Conservation (phyloP, 2,329 filamentous ascomycete genomes). For the Diaporthe citrichinensis region DNA sequence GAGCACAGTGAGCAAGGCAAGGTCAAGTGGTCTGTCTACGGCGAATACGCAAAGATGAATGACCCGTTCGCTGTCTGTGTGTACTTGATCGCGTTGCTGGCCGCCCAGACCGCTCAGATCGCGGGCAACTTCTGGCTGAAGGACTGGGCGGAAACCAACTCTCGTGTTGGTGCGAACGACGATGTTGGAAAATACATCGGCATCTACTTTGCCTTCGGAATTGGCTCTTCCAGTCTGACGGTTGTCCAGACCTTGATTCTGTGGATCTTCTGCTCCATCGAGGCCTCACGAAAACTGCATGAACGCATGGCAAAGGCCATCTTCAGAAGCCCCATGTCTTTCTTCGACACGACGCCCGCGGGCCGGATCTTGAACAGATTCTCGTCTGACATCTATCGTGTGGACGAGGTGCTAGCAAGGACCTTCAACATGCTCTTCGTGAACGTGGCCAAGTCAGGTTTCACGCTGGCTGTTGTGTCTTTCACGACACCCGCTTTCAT, state of each 20-base stretch:
- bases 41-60: conserved; percentile 94
- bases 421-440: conserved; percentile 98
- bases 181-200: conserved; percentile 91
- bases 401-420: conserved; percentile 94
- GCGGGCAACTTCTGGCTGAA: conserved; percentile 94
- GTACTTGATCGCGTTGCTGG: conserved; percentile 83
- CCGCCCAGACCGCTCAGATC: conserved; percentile 86
- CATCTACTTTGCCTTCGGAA: conserved; percentile 94
- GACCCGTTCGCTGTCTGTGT: conserved; percentile 87
- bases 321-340: conserved; percentile 97
- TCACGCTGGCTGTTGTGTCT: conserved; percentile 90
- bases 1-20: conserved; percentile 95
- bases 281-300: conserved; percentile 96
- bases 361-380: conserved; percentile 98
- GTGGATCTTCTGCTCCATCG: conserved; percentile 99
- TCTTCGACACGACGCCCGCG: conserved; percentile 97
- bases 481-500: conserved; percentile 85
- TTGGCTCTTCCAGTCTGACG: conserved; percentile 87
- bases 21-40: conserved; percentile 95
- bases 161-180: conserved; percentile 75
- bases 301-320: conserved; percentile 98
- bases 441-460: conserved; percentile 80
- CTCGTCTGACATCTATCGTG: conserved; percentile 86
- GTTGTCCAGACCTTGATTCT: conserved; percentile 94
- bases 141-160: conserved; percentile 88